Conservation (phyloP, 768 basidiomycete species). For the Tylopilus felleus region DNA sequence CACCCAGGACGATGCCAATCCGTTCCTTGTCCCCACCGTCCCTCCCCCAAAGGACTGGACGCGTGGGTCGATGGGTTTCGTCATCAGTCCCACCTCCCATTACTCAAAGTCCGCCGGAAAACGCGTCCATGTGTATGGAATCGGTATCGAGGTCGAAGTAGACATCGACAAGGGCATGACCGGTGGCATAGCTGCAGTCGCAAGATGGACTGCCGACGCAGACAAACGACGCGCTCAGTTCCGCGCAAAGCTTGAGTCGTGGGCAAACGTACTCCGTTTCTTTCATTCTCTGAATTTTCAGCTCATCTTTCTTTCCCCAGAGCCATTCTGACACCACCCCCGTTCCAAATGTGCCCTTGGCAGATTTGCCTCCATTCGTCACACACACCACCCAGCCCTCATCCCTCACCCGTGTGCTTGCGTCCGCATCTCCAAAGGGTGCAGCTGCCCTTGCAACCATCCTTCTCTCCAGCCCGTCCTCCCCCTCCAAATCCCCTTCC, state of each 20-base stretch:
- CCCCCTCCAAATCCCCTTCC: slow-evolving; percentile 40
- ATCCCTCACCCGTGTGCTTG: slow-evolving; percentile 64
- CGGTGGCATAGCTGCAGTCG: slow-evolving; percentile 85
- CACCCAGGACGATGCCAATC: slow-evolving; percentile 61
- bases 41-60: slow-evolving; percentile 63
- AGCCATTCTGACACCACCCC: slow-evolving; percentile 42
- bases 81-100: slow-evolving; percentile 70
- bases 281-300: not conserved
- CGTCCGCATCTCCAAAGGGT: slow-evolving; percentile 70
- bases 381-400: slow-evolving; percentile 50
- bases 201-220: slow-evolving; percentile 75
- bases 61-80: slow-evolving; percentile 75
- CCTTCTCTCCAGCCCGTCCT: slow-evolving; percentile 30
- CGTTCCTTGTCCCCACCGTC: slow-evolving; percentile 54
- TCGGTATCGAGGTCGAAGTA: slow-evolving; percentile 86
- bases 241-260: slow-evolving; percentile 55
- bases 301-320: slow-evolving; percentile 35
- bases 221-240: slow-evolving; percentile 61
- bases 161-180: slow-evolving; percentile 77
- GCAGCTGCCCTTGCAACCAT: slow-evolving; percentile 30
- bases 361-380: slow-evolving; percentile 61
- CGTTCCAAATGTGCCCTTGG: slow-evolving; percentile 60
- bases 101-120: slow-evolving; percentile 62
- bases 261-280: slow-evolving; percentile 50
- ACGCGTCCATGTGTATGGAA: slow-evolving; percentile 75